phyloP scores from a whole-genome alignment of 202 grass and related monocot species.

The Musa balbisiana region DNA sequence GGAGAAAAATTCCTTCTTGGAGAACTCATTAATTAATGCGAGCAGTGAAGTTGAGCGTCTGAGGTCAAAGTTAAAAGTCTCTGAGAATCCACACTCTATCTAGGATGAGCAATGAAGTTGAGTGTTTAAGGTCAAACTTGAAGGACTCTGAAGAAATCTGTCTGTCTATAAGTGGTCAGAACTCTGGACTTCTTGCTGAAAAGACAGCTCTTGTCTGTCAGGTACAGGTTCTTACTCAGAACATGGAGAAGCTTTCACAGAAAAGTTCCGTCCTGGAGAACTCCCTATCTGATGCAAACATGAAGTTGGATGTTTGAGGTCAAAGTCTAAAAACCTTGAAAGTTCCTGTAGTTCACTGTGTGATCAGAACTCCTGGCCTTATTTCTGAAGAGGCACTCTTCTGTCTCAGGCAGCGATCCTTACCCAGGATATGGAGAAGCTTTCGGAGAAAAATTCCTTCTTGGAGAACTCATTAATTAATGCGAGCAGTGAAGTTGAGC shows the following conservation, averaged over 20 bases:
- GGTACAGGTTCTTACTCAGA: constrained; percentile 25
- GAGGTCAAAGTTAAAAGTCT: background rate
- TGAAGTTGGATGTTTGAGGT: background rate
- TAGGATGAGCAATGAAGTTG: background rate
- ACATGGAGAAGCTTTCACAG: constrained; percentile 6
- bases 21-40: background rate
- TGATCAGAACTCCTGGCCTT: too few relatives aligned
- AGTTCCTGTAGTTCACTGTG: too few relatives aligned
- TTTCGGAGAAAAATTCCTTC: too few relatives aligned
- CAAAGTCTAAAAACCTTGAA: background rate
- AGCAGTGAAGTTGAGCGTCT: constrained; percentile 4
- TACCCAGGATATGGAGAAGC: too few relatives aligned
- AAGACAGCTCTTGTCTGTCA: constrained; percentile 50
- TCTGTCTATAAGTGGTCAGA: constrained; percentile 36
- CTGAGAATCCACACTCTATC: background rate
- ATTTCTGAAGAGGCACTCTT: too few relatives aligned
- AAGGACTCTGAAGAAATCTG: background rate
- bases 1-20: background rate
- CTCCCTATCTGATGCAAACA: background rate
- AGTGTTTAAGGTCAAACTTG: background rate
- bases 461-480: too few relatives aligned
- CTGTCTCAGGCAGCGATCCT: too few relatives aligned
- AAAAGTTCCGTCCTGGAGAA: background rate
- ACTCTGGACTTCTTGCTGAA: constrained; percentile 50
- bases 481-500: too few relatives aligned